Evolutionary conservation across 176 grass and related monocot genomes (phyloP), one percentile per base, ranked within the genome.

Genomic region (Musa itinerans): DNA sequence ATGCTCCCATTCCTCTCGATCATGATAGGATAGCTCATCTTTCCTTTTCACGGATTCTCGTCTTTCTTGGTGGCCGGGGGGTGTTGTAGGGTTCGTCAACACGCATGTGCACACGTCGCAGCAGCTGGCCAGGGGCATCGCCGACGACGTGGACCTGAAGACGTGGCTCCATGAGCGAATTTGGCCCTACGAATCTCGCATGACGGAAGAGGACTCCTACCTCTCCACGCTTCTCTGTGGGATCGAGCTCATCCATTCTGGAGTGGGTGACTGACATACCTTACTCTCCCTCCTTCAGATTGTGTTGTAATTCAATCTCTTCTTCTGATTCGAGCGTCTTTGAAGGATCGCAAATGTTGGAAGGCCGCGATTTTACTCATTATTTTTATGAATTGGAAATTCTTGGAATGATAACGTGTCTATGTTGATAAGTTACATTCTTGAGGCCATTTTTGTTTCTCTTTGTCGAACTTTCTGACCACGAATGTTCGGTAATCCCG

Each of bases 81-180:
- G 63, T 79, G 57, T 19, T n/a, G 8, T 69, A 96, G 92, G 92
- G 53, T 81, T 96, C 25, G 81, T 96, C 22, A 96, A 96, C 87
- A 96, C 93, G 5, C 93, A 96, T 65, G 89, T 96, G 74, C 89
- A 96, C 85, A 96, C 93, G 29, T 96, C 93, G 53, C 93, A 96
- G 80, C 93, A 96, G 87, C 87, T 96, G 55, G 93, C 72, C 29
- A 79, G 87, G 81, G 93, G 87, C 13, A 96, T 96, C 68, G 93
- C 89, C 19, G 93, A 96, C 68, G 93, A 92, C 69, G 89, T 96
- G 20, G 89, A 92, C 78, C 83, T 92, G 58, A 88, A 90, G 67
- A 90, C 85, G 22, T 96, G 93, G 93, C 85, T 96, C 43, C 93
- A 92, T 71, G 71, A 83, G 21, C 82, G 92, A 68, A 96, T 96